phyloP scores from a whole-genome alignment of 2,329 filamentous ascomycete species.

The Sporothrix inflata region DNA sequence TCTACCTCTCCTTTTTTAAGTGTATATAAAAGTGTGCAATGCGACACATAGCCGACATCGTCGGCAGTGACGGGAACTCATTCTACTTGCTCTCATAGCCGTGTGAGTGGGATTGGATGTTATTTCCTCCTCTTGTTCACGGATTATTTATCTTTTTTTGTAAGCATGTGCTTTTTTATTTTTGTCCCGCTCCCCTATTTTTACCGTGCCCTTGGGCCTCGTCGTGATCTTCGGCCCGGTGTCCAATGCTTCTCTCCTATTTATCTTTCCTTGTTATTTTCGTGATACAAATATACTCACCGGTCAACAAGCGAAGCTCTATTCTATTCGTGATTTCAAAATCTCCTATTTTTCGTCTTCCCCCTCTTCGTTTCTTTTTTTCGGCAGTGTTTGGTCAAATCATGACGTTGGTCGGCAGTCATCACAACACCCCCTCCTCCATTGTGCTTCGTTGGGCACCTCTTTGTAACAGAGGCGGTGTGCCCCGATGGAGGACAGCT shows the following conservation, averaged over 20 bases:
- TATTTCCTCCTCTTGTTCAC: not conserved
- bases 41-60: not conserved
- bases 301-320: not conserved
- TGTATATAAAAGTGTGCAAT: not conserved
- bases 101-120: not conserved
- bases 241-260: not conserved
- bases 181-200: not conserved
- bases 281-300: not conserved
- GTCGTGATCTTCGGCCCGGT: not conserved
- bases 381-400: not conserved
- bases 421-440: not conserved
- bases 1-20: not conserved
- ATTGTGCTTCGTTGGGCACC: conserved; percentile 7
- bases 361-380: not conserved
- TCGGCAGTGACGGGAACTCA: not conserved
- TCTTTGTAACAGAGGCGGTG: not conserved
- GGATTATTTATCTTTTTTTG: not conserved
- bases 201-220: not conserved
- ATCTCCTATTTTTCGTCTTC: not conserved
- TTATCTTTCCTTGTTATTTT: not conserved
- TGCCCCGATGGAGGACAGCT: not conserved
- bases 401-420: not conserved
- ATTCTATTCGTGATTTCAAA: not conserved
- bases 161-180: not conserved
- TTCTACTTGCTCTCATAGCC: not conserved